phyloP scores from a whole-genome alignment of 495 filamentous ascomycete genomes.

The Trichoderma gamsii region DNA sequence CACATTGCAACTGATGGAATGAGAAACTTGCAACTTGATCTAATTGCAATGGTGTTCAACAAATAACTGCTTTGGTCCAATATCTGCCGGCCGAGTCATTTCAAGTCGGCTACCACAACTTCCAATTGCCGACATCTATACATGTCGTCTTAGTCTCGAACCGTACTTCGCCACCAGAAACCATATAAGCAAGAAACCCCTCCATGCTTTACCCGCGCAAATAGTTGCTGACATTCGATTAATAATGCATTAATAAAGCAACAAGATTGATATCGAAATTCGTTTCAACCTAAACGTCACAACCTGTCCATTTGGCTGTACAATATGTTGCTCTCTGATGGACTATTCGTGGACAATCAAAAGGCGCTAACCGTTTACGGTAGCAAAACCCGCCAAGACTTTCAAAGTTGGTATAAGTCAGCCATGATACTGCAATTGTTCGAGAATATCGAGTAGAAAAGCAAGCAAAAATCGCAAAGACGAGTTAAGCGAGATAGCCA shows the following conservation, averaged over 20 bases:
- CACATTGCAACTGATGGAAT: too few species aligned
- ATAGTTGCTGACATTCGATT: neutral
- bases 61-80: too few species aligned
- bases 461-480: neutral
- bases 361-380: neutral
- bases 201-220: neutral
- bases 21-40: too few species aligned
- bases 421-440: neutral
- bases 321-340: neutral
- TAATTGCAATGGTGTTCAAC: too few species aligned
- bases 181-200: neutral
- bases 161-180: neutral
- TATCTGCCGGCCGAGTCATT: too few species aligned
- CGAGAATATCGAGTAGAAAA: neutral
- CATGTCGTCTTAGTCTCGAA: neutral
- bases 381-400: slow-evolving; percentile 7
- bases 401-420: neutral
- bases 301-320: neutral
- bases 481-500: neutral
- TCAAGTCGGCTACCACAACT: neutral
- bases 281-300: neutral
- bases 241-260: neutral
- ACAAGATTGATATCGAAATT: neutral
- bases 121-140: neutral
- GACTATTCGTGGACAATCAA: neutral